Evolutionary conservation across 2,329 filamentous ascomycete species (phyloP), one percentile per base, ranked within the genome.

Genomic region (Aspergillus carbonarius): DNA sequence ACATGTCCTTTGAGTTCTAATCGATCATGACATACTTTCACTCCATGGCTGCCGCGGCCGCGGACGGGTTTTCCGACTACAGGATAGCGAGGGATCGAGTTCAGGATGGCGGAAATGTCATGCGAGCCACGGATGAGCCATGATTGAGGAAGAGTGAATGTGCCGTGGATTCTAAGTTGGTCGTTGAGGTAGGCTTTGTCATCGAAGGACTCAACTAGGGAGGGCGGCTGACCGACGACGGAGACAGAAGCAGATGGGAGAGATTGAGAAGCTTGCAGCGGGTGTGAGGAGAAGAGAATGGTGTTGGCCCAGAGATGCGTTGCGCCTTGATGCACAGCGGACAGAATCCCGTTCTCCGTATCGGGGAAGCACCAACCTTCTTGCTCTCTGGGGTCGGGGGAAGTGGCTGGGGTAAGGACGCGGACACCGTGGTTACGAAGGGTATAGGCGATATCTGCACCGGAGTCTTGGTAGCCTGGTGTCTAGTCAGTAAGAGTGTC

Each of bases 231-330:
- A 2, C 80, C 79, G 4, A 83, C 66, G 0, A 83, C 66, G 5
- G 63, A 69, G 0, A 83, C 23, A 7, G 73, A 63, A 6, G 72
- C 66, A 7, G 63, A 46, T 1, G 66, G 62, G 6, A 82, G 63
- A 2, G 55, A 60, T 1, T 63, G 17, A 0, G 79, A 81, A 0
- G 60, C 72, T 57, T 84, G 81, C 0, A 83, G 69, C 1, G 81
- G 80, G 64, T 83, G 81, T 0, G 73, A 72, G 0, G 74, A 72
- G 62, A 83, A 83, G 1, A 83, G 65, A 40, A 83, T 78, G 0
- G 81, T 83, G 60, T 83, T 83, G 1, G 79, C 79, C 79, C 80
- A 83, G 3, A 83, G 66, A 61, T 79, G 75, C 1, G 76, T 82
- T 0, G 77, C 76, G 0, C 78, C 78, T 37, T 67, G 66, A 2